Base-by-base conservation (phyloP, 805 yeast species). In the Metschnikowia noctiluminum region DNA sequence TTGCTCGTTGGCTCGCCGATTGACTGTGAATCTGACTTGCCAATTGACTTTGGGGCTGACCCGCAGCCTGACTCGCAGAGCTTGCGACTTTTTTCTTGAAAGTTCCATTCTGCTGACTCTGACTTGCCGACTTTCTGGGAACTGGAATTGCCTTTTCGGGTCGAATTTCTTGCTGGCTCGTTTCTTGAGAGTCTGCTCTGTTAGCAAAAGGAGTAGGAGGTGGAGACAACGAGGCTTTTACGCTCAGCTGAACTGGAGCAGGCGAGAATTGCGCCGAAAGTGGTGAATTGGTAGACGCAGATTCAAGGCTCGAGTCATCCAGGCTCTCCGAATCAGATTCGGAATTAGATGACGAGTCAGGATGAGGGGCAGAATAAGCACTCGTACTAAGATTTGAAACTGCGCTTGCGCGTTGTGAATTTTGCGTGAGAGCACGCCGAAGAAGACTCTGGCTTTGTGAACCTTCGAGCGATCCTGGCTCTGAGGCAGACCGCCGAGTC, bases 401-500 rank as follows among this genome's bases (percentile, higher is more conserved):
- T 15, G 35, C 38, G 7, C 38, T 35, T 11, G 28, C 7, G 13
- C 12, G 44, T 37, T 48, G 55, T 9, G 55, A 52, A 31, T 41
- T 46, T 21, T 52, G 55, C 2, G 51, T 42, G 36, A 52, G 44
- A 7, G 55, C 55, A 21, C 48, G 46, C 11, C 43, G 48, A 13
- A 52, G 44, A 42, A 39, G 42, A 6, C 31, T 39, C 16, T 44
- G 38, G 31, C 28, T 44, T n/a, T 38, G 40, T 10, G 40, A 37
- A 11, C n/a, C 27, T 31, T 30, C 36, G 13, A 3, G 13, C 36
- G 14, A 13, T 34, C 9, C 14, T 7, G 36, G 9, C 14, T 34
- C 15, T 13, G 12, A n/a, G 2, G 8, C 36, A 7, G 36, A 12
- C 36, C 36, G 14, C 15, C 14, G 36, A 8, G 15, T 13, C 36